These are phyloP conservation scores for Cryptosporidium tyzzeri DNA, from an alignment of 169 alveolate genomes.

Conservation along the genomic window DNA sequence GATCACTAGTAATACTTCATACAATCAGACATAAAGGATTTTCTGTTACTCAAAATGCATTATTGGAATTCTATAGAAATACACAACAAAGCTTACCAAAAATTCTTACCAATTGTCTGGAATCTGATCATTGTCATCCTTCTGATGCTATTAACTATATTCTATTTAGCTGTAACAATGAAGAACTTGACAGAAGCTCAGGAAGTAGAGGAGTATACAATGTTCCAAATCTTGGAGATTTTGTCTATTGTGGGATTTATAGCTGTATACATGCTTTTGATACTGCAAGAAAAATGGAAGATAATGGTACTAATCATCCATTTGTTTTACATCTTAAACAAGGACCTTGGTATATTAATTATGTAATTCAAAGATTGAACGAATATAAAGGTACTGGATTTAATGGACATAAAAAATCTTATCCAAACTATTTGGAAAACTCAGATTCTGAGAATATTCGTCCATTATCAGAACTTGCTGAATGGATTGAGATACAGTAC, in stretches of 20 bases:
- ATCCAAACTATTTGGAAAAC: background rate
- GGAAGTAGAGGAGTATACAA: constrained; percentile 84
- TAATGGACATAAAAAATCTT: constrained; percentile 26
- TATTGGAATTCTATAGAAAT: constrained; percentile 49
- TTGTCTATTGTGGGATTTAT: constrained; percentile 54
- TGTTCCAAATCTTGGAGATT: constrained; percentile 75
- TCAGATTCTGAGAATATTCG: background rate
- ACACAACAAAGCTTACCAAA: constrained; percentile 22
- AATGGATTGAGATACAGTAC: constrained; percentile 47
- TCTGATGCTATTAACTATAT: constrained; percentile 82
- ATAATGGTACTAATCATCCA: constrained; percentile 70
- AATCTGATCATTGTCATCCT: constrained; percentile 54
- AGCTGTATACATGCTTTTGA: constrained; percentile 59
- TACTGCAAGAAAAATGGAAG: constrained; percentile 48
- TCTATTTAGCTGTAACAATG: constrained; percentile 86
- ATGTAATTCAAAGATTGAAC: constrained; percentile 37
- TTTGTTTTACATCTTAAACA: constrained; percentile 64
- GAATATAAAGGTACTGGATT: constrained; percentile 51
- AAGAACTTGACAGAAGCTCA: constrained; percentile 84
- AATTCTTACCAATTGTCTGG: constrained; percentile 17
- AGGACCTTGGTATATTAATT: constrained; percentile 73
- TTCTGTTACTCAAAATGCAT: constrained; percentile 38
- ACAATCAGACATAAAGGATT: constrained; percentile 65
- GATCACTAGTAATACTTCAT: constrained; percentile 77
- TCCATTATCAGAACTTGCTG: constrained; percentile 58